phyloP scores from a whole-genome alignment of 805 yeast species.

The Spathaspora hagerdaliae region DNA sequence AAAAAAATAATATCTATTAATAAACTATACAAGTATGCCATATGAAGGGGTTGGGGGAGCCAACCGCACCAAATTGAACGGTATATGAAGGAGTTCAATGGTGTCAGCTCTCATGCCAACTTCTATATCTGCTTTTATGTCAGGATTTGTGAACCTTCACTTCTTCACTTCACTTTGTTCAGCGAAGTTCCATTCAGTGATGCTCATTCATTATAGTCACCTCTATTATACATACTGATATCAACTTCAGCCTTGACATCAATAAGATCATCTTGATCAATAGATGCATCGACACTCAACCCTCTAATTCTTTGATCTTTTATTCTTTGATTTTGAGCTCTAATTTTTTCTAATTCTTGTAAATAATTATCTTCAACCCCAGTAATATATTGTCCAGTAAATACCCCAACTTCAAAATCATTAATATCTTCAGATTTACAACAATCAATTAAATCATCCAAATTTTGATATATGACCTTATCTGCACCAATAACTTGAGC shows the following conservation, averaged over 20 bases:
- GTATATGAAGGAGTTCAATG: too few relatives aligned
- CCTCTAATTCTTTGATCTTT: conserved; percentile 38
- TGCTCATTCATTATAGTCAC: conserved; percentile 39
- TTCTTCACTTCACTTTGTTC: not conserved
- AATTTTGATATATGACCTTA: conserved; percentile 79
- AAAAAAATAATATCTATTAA: too few relatives aligned
- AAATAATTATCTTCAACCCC: conserved; percentile 85
- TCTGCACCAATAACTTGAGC: conserved; percentile 84
- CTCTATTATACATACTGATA: conserved; percentile 53
- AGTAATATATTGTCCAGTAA: conserved; percentile 92
- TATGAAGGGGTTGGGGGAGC: too few relatives aligned
- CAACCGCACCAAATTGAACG: too few relatives aligned
- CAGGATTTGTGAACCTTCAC: too few relatives aligned
- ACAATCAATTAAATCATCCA: conserved; percentile 79
- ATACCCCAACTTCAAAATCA: conserved; percentile 92
- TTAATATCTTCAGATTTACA: conserved; percentile 53
- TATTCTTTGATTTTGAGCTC: conserved; percentile 70
- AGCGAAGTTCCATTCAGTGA: not conserved
- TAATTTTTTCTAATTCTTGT: conserved; percentile 72
- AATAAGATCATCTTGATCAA: conserved; percentile 41
- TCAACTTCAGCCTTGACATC: conserved; percentile 79
- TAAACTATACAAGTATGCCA: too few relatives aligned
- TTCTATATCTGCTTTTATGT: too few relatives aligned
- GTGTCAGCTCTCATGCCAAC: too few relatives aligned
- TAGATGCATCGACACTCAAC: conserved; percentile 37